These are phyloP conservation scores for Phytophthora colocasiae DNA, from an alignment of 352 stramenopile species.

Conservation along the genomic window DNA sequence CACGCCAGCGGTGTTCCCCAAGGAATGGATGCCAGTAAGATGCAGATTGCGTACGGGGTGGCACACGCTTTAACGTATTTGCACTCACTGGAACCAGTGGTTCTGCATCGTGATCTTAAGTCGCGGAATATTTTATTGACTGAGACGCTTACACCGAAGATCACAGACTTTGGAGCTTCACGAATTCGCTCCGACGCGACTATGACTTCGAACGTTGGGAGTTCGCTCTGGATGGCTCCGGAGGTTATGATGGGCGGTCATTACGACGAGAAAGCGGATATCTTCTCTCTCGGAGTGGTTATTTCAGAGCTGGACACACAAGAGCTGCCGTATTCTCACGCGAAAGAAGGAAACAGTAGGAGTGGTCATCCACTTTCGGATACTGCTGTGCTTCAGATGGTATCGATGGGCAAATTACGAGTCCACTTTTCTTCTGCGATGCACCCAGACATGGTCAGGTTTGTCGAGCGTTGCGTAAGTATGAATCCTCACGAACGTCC, in stretches of 20 bases:
- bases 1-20: conserved; percentile 18
- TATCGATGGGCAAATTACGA: conserved; percentile 38
- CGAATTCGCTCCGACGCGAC: conserved; percentile 31
- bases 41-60: conserved; percentile 45
- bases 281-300: conserved; percentile 49
- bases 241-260: conserved; percentile 43
- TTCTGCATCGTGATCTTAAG: conserved; percentile 70
- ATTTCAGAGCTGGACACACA: conserved; percentile 47
- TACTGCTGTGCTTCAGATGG: conserved; percentile 47
- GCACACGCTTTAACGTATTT: conserved; percentile 45
- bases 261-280: conserved; percentile 46
- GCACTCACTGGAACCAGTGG: conserved; percentile 35
- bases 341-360: conserved; percentile 15
- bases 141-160: conserved; percentile 42
- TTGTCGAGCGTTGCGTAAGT: conserved; percentile 33
- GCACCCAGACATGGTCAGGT: conserved; percentile 9
- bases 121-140: conserved; percentile 71
- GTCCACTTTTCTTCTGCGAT: conserved; percentile 38
- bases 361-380: conserved; percentile 26
- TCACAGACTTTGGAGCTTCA: conserved; percentile 63
- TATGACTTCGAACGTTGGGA: conserved; percentile 43
- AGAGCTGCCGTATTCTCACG: conserved; percentile 35
- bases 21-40: conserved; percentile 40
- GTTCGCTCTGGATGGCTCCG: conserved; percentile 48
- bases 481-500: conserved; percentile 26